Conservation (phyloP, 2,329 filamentous ascomycete genomes). For the Ceratocystiopsis minuta region DNA sequence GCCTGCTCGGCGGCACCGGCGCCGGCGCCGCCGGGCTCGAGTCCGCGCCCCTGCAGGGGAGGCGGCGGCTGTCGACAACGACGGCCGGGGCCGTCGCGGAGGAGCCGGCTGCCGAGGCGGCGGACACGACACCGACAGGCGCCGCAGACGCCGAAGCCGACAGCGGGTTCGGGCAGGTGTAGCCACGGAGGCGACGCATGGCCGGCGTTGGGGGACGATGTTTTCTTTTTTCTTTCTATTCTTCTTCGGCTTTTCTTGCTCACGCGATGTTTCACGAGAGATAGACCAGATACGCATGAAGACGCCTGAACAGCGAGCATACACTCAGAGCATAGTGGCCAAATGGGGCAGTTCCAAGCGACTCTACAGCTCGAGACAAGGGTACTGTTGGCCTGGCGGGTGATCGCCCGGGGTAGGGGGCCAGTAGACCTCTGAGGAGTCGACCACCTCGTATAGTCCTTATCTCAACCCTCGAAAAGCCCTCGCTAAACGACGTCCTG, state of each 20-base stretch:
- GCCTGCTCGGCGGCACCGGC: conserved; percentile 22
- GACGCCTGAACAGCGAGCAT: no score
- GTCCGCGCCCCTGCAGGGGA: conserved; percentile 15
- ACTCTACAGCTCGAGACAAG: no score
- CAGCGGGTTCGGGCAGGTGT: conserved; percentile 7
- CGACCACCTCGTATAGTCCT: no score
- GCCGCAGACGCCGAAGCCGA: not conserved
- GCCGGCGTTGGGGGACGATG: not conserved
- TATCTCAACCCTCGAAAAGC: no score
- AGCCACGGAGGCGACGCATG: not conserved
- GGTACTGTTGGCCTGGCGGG: no score
- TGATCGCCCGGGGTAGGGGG: no score
- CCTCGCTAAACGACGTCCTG: no score
- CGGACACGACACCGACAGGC: not conserved
- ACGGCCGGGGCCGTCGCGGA: not conserved
- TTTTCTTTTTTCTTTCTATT: not conserved
- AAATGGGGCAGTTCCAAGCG: no score
- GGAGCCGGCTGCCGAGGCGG: not conserved
- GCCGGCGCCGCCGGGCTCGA: conserved; percentile 13
- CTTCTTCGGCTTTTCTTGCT: not conserved
- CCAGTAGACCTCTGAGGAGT: no score
- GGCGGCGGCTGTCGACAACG: not conserved
- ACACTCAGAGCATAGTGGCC: no score
- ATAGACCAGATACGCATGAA: no score
- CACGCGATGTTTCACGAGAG: no score